Percentiles rank a stretch among this genome's conserved stretches.
Conservation (phyloP, 1,284 basidiomycete species). For the Apiotrichum mycotoxinovorans region DNA sequence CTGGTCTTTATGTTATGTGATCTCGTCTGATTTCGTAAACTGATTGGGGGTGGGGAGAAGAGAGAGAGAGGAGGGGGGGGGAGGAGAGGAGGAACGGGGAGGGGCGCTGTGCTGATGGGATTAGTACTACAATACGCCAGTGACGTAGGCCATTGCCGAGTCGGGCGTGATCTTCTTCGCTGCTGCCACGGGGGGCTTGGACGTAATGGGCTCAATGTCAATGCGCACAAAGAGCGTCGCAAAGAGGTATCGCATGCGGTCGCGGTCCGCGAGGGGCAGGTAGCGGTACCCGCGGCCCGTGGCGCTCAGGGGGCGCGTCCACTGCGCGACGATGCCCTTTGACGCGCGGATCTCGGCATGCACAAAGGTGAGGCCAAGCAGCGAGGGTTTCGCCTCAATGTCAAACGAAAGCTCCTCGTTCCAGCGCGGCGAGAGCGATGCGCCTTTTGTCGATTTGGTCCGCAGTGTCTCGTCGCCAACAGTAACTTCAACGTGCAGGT, state of each 20-base stretch:
- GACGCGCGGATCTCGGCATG: conserved; percentile 69
- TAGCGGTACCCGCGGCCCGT: conserved; percentile 67
- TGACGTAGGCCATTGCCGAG: not conserved
- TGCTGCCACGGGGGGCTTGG: not conserved
- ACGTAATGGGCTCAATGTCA: not conserved
- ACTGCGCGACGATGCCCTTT: conserved; percentile 62
- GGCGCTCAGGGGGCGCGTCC: conserved; percentile 56
- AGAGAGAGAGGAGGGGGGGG: too few species aligned
- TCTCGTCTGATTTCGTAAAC: too few species aligned
- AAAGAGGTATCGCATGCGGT: conserved; percentile 78
- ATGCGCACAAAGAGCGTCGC: conserved; percentile 73
- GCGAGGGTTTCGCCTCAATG: conserved; percentile 66
- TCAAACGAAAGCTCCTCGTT: conserved; percentile 66
- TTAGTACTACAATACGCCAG: not conserved
- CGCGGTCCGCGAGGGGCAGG: conserved; percentile 74
- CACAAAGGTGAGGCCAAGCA: conserved; percentile 78
- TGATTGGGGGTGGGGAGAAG: too few species aligned
- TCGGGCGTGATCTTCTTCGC: not conserved
- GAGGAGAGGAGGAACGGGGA: too few species aligned
- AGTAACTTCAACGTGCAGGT: conserved; percentile 51
- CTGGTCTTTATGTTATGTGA: too few species aligned
- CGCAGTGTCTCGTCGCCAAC: conserved; percentile 14
- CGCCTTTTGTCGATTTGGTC: conserved; percentile 53
- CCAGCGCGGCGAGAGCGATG: conserved; percentile 88
- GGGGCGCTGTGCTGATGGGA: too few species aligned